phyloP scores from a whole-genome alignment of 2,329 filamentous ascomycete genomes.

The Byssoonygena ceratinophila region DNA sequence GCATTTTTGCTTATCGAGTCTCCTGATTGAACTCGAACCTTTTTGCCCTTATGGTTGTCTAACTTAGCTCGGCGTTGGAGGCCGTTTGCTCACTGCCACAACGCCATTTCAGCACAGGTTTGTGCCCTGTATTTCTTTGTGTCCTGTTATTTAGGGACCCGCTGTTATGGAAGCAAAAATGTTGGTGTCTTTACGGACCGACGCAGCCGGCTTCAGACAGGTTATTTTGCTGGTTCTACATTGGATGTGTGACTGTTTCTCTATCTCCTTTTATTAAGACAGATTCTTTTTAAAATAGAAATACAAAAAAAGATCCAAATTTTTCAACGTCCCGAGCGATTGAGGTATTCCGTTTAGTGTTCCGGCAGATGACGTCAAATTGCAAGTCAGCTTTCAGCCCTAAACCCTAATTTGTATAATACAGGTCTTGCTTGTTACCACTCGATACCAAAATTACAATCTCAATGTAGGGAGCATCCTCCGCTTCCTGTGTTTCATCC shows the following conservation, averaged over 20 bases:
- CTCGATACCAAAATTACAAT: not conserved
- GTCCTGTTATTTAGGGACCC: not conserved
- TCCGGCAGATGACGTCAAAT: constrained; percentile 2
- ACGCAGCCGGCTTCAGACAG: not conserved
- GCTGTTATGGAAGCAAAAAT: not conserved
- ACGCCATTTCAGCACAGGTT: not conserved
- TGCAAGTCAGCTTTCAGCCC: not conserved
- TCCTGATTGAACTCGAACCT: not conserved
- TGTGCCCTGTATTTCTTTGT: not conserved
- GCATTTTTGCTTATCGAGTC: too few relatives aligned
- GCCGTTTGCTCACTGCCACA: not conserved
- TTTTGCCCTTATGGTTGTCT: not conserved
- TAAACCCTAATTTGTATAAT: constrained; percentile 14
- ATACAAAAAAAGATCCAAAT: not conserved
- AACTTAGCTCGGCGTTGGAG: not conserved
- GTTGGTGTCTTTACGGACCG: not conserved
- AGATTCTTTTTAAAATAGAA: constrained; percentile 1
- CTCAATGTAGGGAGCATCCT: not conserved
- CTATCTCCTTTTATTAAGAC: not conserved
- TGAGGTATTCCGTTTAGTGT: not conserved
- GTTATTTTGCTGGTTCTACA: not conserved
- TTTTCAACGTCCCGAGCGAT: not conserved
- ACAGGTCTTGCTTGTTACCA: not conserved
- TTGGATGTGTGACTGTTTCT: not conserved
- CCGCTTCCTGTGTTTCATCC: not conserved